phyloP scores from a whole-genome alignment of 2,329 filamentous ascomycete species.

The Cucurbitaria berberidis region DNA sequence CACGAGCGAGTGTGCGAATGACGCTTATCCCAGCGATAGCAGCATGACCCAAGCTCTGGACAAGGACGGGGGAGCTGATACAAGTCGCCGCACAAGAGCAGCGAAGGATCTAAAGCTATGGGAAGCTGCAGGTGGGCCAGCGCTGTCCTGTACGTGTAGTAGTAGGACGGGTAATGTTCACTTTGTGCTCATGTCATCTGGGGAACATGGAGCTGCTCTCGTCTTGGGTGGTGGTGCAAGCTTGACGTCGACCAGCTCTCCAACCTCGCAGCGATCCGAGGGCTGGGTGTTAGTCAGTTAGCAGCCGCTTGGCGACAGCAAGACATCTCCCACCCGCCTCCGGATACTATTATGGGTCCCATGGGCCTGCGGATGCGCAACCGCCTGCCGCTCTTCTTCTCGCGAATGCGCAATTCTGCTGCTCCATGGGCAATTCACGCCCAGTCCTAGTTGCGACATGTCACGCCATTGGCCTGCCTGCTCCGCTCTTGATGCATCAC shows the following conservation, averaged over 20 bases:
- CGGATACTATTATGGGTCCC: background rate
- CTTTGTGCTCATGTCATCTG: constrained; percentile 27
- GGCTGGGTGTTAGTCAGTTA: constrained; percentile 14
- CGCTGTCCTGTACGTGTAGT: constrained; percentile 12
- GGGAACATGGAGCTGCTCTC: constrained; percentile 30
- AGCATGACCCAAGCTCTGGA: constrained; percentile 27
- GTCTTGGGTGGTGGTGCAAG: constrained; percentile 14
- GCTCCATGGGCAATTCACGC: background rate
- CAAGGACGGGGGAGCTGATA: constrained; percentile 19
- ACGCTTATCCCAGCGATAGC: constrained; percentile 39
- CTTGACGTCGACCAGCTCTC: constrained; percentile 14
- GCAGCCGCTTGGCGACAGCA: constrained; percentile 6
- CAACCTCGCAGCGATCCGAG: constrained; percentile 18
- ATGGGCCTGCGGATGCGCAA: background rate
- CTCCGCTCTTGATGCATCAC: constrained; percentile 15
- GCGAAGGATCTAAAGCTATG: constrained; percentile 12
- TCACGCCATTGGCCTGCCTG: constrained; percentile 19
- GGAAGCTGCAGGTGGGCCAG: constrained; percentile 20
- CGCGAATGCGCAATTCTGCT: constrained; percentile 11
- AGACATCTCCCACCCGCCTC: background rate
- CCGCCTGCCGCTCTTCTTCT: background rate
- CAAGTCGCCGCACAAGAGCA: constrained; percentile 8
- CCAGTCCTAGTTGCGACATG: constrained; percentile 12
- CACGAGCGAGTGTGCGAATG: constrained; percentile 45
- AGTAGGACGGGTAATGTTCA: constrained; percentile 21